Base-by-base conservation (phyloP, 257 asterid species). In the Leptodermis oblonga region DNA sequence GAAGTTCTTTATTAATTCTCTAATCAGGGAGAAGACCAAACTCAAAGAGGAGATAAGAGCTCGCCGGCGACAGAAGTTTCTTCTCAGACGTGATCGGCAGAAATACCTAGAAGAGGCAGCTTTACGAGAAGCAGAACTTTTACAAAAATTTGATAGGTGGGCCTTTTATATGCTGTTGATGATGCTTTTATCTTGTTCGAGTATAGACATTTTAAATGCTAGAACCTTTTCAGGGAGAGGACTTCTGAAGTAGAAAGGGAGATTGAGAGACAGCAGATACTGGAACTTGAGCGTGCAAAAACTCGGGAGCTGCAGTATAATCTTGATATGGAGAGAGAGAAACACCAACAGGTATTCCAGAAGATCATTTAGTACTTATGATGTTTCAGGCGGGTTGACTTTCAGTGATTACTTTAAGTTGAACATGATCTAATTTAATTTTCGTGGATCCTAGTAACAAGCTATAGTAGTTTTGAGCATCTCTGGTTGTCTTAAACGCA, bases 281-380 rank as follows among this genome's bases (percentile, higher is more conserved):
- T 93, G 83, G 99, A 88, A 77, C 84, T 83, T 72, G 99, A 93
- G 79, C 95, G 91, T 63, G 87, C 92, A 55, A 93, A 87, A 86
- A 88, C 99, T 58, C 82, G 92, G 79, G 96, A 93, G 77, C 86
- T 93, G 82, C 86, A 82, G 82, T 94, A 87, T 86, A 87, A 78
- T 82, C 95, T 93, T 82, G 99, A 93, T 46, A 79, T 93, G 78
- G 99, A 93, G 92, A 93, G 85, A 81, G 99, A 93, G 79, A 93
- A 81, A 88, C 96, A 84, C 77, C 79, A 89, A 49, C 99, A 93
- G 96, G 99, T 81, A 88, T 78, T 88, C 34, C 70, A 25, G 68
- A 65, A 63, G 71, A 39, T 71, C 68, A 58, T 78, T 49, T 36
- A 4, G 18, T 43, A n/a, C 67, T 12, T 39, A n/a, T 15, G 41